Base-by-base conservation (phyloP, 805 yeast genomes). In the Metschnikowia lochheadii region DNA sequence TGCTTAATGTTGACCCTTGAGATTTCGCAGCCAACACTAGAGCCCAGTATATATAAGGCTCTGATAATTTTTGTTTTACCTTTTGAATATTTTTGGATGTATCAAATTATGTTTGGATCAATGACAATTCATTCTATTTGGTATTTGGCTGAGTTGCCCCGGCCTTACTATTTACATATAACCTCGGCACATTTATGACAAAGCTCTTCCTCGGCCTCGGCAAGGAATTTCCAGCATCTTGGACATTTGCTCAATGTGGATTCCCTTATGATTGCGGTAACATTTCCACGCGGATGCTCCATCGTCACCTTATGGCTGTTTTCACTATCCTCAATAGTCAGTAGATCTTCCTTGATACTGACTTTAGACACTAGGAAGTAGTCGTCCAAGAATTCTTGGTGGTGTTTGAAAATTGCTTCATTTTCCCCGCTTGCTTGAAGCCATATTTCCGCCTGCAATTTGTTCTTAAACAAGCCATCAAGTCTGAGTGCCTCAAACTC, bases 141-240 rank as follows among this genome's bases (percentile, higher is more conserved):
- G 23, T 13, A 20, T 14, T 15, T 37, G 40, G 41, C 41, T 23
- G 41, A 31, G 29, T 6, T 11, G 20, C 5, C 43, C 33, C 17
- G 14, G 40, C 15, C 29, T 35, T 15, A 41, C 58, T 64, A 63
- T 57, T 49, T 56, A 59, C 65, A 58, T 73, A 71, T 61, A 32
- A 77, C 83, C 1, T 58, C 55, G 11, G 68, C 66, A 69, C 98
- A 92, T 57, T 94, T 78, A 1, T 48, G 39, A 65, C 99, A 92
- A 29, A 90, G 69, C 1, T 64, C 65, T 10, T 81, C 81, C 34
- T 76, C 82, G 0, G 54, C 58, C 0, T 61, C 66, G 0, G 95
- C 72, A 6, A 79, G 80, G 62, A 69, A 83, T 61, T 88, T 88
- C 99, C 99, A 94, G 68, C 99, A 94, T 63, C 99, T 79, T 6